These are phyloP conservation scores for Heterobasidion occidentale DNA, from an alignment of 1,284 basidiomycete species.

Conservation along the genomic window DNA sequence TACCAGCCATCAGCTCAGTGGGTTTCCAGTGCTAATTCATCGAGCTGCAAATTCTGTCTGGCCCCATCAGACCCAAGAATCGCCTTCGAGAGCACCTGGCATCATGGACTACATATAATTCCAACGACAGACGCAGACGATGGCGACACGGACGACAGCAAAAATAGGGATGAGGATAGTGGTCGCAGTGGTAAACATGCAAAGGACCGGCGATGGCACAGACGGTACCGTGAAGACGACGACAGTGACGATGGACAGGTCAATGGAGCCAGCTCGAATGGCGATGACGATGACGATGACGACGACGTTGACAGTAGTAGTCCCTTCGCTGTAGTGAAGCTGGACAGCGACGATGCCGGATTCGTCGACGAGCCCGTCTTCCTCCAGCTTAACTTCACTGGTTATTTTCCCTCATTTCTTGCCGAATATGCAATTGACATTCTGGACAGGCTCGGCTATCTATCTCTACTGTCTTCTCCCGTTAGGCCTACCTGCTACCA, in stretches of 20 bases:
- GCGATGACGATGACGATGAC: conserved; percentile 15
- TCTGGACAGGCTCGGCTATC: conserved; percentile 21
- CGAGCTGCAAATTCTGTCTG: conserved; percentile 21
- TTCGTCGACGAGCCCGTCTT: conserved; percentile 31
- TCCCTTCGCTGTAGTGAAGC: conserved; percentile 17
- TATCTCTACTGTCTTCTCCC: conserved; percentile 25
- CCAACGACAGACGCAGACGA: conserved; percentile 22
- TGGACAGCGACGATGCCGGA: conserved; percentile 29
- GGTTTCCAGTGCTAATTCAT: conserved; percentile 27
- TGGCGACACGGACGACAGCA: background rate
- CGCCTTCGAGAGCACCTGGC: conserved; percentile 30
- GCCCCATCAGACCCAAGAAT: conserved; percentile 18
- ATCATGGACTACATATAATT: conserved; percentile 31
- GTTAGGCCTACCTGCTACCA: conserved; percentile 16
- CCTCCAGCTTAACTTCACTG: conserved; percentile 39
- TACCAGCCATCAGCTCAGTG: conserved; percentile 34
- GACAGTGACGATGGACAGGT: background rate
- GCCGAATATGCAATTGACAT: conserved; percentile 1
- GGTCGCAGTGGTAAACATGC: too few relatives aligned
- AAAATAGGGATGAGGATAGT: too few relatives aligned
- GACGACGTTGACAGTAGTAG: conserved; percentile 10
- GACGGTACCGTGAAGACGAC: background rate
- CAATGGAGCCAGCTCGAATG: conserved; percentile 18
- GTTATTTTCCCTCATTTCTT: conserved; percentile 18
- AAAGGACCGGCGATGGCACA: too few relatives aligned